Evolutionary conservation across 768 basidiomycete genomes (phyloP).

Genomic region (Amanita pallidorosea): DNA sequence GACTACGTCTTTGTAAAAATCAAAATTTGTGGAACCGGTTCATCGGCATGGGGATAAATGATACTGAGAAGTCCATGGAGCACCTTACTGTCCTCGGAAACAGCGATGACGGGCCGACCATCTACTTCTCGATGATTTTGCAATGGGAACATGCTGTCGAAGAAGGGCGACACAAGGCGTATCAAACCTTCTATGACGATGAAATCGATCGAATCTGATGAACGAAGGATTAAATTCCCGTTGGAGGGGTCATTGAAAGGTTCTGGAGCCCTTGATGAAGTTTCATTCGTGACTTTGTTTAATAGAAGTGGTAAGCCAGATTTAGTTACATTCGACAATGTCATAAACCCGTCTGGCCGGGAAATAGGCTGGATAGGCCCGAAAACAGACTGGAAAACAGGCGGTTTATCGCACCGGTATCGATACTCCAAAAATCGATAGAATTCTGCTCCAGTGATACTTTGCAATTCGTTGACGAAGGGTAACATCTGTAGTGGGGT

Average conservation of each 20-base stretch:
- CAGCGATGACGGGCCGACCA: neutral
- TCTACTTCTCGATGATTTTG: neutral
- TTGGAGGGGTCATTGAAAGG: neutral
- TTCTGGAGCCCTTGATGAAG: neutral
- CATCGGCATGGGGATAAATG: neutral
- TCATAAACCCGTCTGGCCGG: no score
- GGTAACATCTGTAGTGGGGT: constrained; percentile 21
- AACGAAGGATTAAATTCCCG: constrained; percentile 14
- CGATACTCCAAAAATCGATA: constrained; percentile 1
- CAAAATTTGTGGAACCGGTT: neutral
- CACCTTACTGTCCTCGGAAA: neutral
- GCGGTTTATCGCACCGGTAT: neutral
- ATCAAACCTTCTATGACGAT: constrained; percentile 17
- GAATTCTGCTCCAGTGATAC: neutral
- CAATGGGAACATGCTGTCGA: constrained; percentile 15
- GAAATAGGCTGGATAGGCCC: no score
- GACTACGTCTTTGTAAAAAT: neutral
- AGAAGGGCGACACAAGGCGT: constrained; percentile 19
- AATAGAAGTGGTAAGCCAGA: neutral
- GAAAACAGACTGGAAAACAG: no score
- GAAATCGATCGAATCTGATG: constrained; percentile 20
- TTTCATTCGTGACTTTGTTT: neutral
- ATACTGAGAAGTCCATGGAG: neutral
- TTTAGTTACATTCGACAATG: neutral
- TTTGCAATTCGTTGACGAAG: neutral